A percentile compares a stretch with the other conserved stretches of the same genome.
Evolutionary conservation across 2,329 filamentous ascomycete species (phyloP).

Genomic region (Pestalotiopsis sp.): DNA sequence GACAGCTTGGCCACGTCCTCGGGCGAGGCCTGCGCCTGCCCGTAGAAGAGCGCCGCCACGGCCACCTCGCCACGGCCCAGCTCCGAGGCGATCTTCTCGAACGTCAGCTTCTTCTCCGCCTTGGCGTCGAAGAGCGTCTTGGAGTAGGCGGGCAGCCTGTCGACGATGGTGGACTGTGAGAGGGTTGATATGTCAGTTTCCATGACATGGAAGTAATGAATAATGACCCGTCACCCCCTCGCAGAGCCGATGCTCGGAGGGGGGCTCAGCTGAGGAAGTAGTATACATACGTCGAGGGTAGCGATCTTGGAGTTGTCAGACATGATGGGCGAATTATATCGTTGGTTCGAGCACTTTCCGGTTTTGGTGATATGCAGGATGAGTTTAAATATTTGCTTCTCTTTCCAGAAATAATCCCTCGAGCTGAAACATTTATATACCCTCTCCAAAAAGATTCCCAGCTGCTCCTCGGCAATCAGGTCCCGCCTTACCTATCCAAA

Average conservation of each 20-base stretch:
- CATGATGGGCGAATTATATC: constrained; percentile 4
- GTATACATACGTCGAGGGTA: constrained; percentile 29
- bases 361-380: neutral
- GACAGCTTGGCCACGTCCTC: constrained; percentile 72
- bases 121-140: constrained; percentile 81
- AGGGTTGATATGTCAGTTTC: constrained; percentile 10
- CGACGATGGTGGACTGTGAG: constrained; percentile 63
- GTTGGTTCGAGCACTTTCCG: neutral
- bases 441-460: neutral
- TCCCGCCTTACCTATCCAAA: neutral
- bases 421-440: neutral
- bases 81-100: constrained; percentile 74
- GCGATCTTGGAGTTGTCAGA: constrained; percentile 23
- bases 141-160: constrained; percentile 71
- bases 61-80: constrained; percentile 83
- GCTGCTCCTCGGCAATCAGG: neutral
- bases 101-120: constrained; percentile 72
- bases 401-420: neutral
- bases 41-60: constrained; percentile 88
- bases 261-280: neutral
- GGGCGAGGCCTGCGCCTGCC: constrained; percentile 73
- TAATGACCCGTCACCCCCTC: no score
- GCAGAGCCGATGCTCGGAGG: neutral
- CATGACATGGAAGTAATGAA: no score
- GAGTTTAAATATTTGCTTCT: neutral